Evolutionary conservation across 2,329 filamentous ascomycete species (phyloP).

Genomic region (Sporothrix euskadiensis): DNA sequence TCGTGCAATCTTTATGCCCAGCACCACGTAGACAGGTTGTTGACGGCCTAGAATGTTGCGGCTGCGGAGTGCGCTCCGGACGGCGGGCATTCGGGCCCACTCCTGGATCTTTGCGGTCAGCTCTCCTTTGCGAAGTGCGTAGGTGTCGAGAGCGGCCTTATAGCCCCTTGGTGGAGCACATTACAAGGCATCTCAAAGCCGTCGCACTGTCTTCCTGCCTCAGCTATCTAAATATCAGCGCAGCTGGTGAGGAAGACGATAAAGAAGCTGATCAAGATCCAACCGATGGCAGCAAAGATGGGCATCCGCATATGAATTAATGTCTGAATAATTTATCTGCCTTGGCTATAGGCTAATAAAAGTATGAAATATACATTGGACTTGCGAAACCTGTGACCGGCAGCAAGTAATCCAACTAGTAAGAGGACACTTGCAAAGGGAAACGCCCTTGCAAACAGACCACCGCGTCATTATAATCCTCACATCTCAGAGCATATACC

Average conservation of each 20-base stretch:
- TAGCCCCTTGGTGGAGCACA: not conserved
- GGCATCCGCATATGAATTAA: not conserved
- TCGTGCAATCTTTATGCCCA: not conserved
- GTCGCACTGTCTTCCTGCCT: not conserved
- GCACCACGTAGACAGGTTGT: not conserved
- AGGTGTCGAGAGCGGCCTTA: not conserved
- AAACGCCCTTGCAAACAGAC: too few species aligned
- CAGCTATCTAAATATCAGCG: not conserved
- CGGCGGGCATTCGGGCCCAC: not conserved
- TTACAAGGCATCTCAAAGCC: not conserved
- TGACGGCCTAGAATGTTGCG: not conserved
- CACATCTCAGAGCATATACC: not conserved
- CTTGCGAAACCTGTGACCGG: too few species aligned
- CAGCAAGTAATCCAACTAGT: too few species aligned
- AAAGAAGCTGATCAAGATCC: not conserved
- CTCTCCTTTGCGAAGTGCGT: not conserved
- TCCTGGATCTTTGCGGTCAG: not conserved
- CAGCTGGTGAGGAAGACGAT: not conserved
- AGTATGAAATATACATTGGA: too few species aligned
- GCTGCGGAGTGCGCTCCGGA: not conserved
- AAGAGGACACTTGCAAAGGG: too few species aligned
- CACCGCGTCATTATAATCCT: too few species aligned
- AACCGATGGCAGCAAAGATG: not conserved
- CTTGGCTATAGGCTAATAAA: too few species aligned
- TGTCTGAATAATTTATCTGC: too few species aligned